Base-by-base conservation (phyloP, 768 basidiomycete species). In the Termitomyces sp. region DNA sequence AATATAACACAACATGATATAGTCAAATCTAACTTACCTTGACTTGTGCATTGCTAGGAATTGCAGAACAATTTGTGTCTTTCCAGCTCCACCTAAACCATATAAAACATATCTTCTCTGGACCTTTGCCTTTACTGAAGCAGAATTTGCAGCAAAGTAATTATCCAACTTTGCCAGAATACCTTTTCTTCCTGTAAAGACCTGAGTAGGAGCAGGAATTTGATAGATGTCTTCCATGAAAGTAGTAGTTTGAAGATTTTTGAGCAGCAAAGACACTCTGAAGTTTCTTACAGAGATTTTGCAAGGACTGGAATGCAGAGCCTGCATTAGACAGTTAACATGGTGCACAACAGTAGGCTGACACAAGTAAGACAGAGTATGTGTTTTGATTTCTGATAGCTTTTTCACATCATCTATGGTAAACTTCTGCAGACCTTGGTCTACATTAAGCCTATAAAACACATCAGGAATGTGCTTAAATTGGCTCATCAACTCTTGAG, bases 51-150 rank as follows among this genome's bases (percentile, higher is more conserved):
- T 42, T 42, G 40, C 51, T 33, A 39, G 18, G 44, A 44, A 55
- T 20, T 55, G 39, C 24, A 39, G 55, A 9, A 35, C 39, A 42
- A 42, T 55, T 33, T 55, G 54, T 22, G 54, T 55, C 28, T 55
- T 55, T 42, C 54, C 54, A 55, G 54, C 36, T 28, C 28, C 28
- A 28, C 28, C 28, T 28, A 28, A 28, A 28, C 28, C 28, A 28
- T 28, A 28, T 4, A 36, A 36, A 36, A 36, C 35, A 36, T 36
- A 36, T 36, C 35, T 36, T 36, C 8, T 36, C 8, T 36, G 35
- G 4, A 36, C 35, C 8, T 12, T 36, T 36, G 8, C 35, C 8
- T 36, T 36, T 12, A 36, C 8, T 36, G 35, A 36, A 8, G 8
- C 35, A 36, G 8, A 36, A 36, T 36, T 7, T 36, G 35, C 11